Evolutionary conservation across 148 eudicot genomes (phyloP).

Genomic region (Cornus florida): DNA sequence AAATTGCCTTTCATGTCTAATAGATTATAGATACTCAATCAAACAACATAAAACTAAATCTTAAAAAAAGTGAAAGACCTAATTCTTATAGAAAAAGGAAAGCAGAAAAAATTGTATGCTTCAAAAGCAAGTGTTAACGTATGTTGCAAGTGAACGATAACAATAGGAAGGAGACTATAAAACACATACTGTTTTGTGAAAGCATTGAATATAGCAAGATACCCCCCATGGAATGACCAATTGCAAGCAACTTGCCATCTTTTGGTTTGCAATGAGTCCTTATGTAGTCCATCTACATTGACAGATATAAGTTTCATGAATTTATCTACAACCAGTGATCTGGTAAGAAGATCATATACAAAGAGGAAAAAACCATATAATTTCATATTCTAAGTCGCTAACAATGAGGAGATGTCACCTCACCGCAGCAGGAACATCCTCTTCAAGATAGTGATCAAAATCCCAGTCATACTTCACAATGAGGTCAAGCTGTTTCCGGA

Average conservation of each 20-base stretch:
- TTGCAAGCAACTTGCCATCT: slow-evolving; percentile 59
- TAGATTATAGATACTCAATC: not conserved
- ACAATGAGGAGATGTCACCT: slow-evolving; percentile 19
- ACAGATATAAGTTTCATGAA: not conserved
- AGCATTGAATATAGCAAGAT: slow-evolving; percentile 68
- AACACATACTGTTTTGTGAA: slow-evolving; percentile 43
- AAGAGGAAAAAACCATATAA: not conserved
- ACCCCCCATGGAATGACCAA: slow-evolving; percentile 84
- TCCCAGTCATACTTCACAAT: slow-evolving; percentile 54
- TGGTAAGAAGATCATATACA: not conserved
- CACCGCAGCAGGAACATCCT: slow-evolving; percentile 68
- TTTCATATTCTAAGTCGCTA: not conserved
- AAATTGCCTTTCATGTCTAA: not conserved
- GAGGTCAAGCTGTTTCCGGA: slow-evolving; percentile 47
- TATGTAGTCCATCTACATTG: slow-evolving; percentile 54
- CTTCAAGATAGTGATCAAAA: slow-evolving; percentile 54
- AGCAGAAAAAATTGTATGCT: too few relatives aligned
- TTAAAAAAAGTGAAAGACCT: too few relatives aligned
- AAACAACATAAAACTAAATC: not conserved
- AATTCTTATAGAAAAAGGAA: too few relatives aligned
- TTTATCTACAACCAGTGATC: not conserved
- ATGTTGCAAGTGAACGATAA: not conserved
- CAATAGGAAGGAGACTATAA: not conserved
- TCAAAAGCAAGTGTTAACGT: too few relatives aligned
- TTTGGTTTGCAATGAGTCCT: slow-evolving; percentile 44